Evolutionary conservation across 257 asterid genomes (phyloP).

Genomic region (Nicotiana paniculata): DNA sequence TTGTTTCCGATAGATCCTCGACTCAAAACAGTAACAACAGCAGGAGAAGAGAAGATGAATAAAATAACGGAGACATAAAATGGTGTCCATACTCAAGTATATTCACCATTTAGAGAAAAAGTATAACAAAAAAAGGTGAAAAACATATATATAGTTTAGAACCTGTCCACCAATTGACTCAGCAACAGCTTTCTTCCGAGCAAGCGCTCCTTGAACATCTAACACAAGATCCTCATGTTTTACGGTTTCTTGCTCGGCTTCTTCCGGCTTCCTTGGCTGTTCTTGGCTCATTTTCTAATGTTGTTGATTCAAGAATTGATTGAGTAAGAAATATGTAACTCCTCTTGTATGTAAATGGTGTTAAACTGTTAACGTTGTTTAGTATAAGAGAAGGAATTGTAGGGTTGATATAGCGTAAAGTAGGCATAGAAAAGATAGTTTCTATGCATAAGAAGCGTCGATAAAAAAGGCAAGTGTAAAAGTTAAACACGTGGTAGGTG

Average conservation of each 20-base stretch:
- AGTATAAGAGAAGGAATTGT: not conserved
- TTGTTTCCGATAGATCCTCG: no score
- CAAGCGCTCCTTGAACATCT: not conserved
- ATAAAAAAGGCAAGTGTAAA: not conserved
- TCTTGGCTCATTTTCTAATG: conserved; percentile 45
- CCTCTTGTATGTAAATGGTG: not conserved
- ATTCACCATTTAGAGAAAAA: not conserved
- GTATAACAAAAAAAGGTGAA: not conserved
- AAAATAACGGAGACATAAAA: no score
- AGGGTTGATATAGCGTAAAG: not conserved
- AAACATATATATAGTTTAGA: not conserved
- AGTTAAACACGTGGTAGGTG: conserved; percentile 4
- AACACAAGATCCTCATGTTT: not conserved
- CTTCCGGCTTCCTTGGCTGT: conserved; percentile 30
- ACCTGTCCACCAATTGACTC: conserved; percentile 22
- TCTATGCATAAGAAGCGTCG: not conserved
- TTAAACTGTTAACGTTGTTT: not conserved
- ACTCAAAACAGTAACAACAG: no score
- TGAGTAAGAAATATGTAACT: not conserved
- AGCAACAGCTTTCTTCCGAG: not conserved
- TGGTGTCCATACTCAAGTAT: not conserved
- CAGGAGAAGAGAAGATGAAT: no score
- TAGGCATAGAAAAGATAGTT: not conserved
- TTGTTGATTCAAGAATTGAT: not conserved
- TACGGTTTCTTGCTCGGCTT: not conserved